Conservation (phyloP, 1,139 yeast species). For the Debaryomyces psychrophilus region DNA sequence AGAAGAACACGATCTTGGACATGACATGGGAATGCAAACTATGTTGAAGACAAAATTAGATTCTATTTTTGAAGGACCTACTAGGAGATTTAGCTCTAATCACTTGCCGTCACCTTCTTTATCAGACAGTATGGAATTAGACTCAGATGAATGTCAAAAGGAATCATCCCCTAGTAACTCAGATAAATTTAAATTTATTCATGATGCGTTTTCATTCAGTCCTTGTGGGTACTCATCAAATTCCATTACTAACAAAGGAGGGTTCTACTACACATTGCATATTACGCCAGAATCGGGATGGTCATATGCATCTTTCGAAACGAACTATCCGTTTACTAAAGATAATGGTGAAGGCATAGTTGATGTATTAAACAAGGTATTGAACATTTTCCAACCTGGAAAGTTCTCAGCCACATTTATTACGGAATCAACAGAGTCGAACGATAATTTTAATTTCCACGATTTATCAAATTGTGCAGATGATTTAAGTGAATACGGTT, state of each 20-base stretch:
- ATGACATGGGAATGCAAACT: slow-evolving; percentile 69
- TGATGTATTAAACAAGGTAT: slow-evolving; percentile 58
- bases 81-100: slow-evolving; percentile 10
- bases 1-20: slow-evolving; percentile 74
- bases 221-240: slow-evolving; percentile 97
- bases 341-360: slow-evolving; percentile 43
- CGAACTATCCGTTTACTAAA: slow-evolving; percentile 65
- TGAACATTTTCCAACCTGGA: slow-evolving; percentile 71
- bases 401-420: slow-evolving; percentile 76
- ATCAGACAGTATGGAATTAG: slow-evolving; percentile 29
- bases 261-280: slow-evolving; percentile 84
- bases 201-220: slow-evolving; percentile 90
- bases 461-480: slow-evolving; percentile 37
- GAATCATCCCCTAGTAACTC: slow-evolving; percentile 2
- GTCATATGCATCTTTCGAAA: slow-evolving; percentile 95
- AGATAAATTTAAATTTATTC: slow-evolving; percentile 40
- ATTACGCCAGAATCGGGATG: slow-evolving; percentile 93
- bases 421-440: slow-evolving; percentile 28
- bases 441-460: slow-evolving; percentile 22
- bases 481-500: slow-evolving; percentile 48
- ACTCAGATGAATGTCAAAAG: slow-evolving; percentile 11
- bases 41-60: slow-evolving; percentile 65
- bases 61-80: slow-evolving; percentile 47
- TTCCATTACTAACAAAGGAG: slow-evolving; percentile 59
- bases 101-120: slow-evolving; percentile 45